These are phyloP conservation scores for Cylindrotheca fusiformis DNA, from an alignment of 108 stramenopile species.

Conservation along the genomic window DNA sequence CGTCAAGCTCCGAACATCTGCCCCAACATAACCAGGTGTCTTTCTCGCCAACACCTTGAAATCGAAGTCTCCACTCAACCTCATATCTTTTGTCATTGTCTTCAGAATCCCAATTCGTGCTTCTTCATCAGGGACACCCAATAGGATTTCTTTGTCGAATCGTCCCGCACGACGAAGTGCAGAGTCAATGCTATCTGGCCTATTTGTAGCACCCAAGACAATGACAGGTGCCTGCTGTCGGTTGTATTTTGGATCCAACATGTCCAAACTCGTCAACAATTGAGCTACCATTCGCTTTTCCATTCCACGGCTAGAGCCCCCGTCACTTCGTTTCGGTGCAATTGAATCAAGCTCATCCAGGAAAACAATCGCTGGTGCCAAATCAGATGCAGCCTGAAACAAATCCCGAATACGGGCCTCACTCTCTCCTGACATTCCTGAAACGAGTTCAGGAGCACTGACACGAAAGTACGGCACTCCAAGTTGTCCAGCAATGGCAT, in stretches of 20 bases:
- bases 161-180: constrained; percentile 95
- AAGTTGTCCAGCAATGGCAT: constrained; percentile 83
- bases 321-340: constrained; percentile 90
- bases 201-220: constrained; percentile 96
- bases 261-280: constrained; percentile 93
- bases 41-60: constrained; percentile 76
- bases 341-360: constrained; percentile 99
- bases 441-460: constrained; percentile 95
- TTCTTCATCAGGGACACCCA: constrained; percentile 95
- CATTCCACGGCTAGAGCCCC: constrained; percentile 81
- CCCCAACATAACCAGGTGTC: constrained; percentile 98
- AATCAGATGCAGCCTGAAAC: constrained; percentile 88
- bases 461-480: constrained; percentile 75
- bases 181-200: constrained; percentile 94
- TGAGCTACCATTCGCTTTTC: constrained; percentile 98
- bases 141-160: constrained; percentile 95
- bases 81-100: constrained; percentile 85
- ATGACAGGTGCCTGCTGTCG: constrained; percentile 74
- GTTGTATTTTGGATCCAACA: constrained; percentile 63
- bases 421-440: constrained; percentile 93
- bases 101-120: constrained; percentile 85
- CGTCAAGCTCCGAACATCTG: constrained; percentile 93
- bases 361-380: constrained; percentile 95
- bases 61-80: constrained; percentile 81
- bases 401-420: constrained; percentile 90